These are phyloP conservation scores for Yamagishiella unicocca DNA, from an alignment of 139 green algal genomes.

Conservation along the genomic window DNA sequence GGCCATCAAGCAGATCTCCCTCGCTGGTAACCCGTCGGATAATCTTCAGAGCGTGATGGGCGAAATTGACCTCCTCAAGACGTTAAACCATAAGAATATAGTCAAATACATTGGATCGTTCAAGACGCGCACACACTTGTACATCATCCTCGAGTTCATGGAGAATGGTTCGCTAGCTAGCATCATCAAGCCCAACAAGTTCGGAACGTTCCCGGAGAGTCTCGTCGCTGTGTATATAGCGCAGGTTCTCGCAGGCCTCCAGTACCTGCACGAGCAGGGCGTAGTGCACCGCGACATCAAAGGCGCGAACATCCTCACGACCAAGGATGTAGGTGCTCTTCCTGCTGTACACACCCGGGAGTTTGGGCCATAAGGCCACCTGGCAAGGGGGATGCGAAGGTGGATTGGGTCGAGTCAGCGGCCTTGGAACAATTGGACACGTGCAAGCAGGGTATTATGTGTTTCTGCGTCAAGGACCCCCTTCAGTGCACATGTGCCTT, in stretches of 20 bases:
- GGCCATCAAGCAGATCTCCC: conserved; percentile 95
- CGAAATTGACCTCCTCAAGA: conserved; percentile 94
- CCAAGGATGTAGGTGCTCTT: conserved; percentile 83
- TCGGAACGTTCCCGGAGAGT: conserved; percentile 91
- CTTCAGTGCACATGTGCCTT: too few relatives aligned
- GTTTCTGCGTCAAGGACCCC: too few relatives aligned
- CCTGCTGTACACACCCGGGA: too few relatives aligned
- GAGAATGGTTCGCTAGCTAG: conserved; percentile 91
- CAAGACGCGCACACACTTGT: conserved; percentile 92
- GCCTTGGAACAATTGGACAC: too few relatives aligned
- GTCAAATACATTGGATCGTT: conserved; percentile 97
- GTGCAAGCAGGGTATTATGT: too few relatives aligned
- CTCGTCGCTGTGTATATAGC: conserved; percentile 93
- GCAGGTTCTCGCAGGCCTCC: conserved; percentile 84
- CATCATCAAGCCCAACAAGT: conserved; percentile 93
- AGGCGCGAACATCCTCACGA: conserved; percentile 96
- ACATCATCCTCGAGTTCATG: conserved; percentile 98
- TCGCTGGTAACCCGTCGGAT: conserved; percentile 55
- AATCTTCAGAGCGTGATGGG: conserved; percentile 74
- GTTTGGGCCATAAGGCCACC: too few relatives aligned
- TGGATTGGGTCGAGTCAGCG: too few relatives aligned
- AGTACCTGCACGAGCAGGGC: conserved; percentile 94
- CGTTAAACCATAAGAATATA: conserved; percentile 96
- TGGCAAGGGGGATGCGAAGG: too few relatives aligned
- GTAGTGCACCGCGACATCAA: conserved; percentile 98